Base-by-base conservation (phyloP, 2,329 filamentous ascomycete species). In the Botrytis medusae region DNA sequence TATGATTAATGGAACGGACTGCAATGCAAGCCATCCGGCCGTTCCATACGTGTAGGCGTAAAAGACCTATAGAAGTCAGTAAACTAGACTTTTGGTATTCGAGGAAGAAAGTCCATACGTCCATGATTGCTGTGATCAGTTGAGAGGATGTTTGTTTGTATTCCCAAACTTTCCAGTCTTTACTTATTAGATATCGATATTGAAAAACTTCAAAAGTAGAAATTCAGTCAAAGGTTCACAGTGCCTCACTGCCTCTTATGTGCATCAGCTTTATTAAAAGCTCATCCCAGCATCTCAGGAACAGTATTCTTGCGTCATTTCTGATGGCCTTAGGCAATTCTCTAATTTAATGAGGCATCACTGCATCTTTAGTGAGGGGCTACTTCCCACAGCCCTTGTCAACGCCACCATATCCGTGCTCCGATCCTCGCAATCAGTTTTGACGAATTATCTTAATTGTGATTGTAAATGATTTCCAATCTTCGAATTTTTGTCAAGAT, bases 11-110 rank as follows among this genome's bases (percentile, higher is more conserved):
- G 83, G 81, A 80, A 83, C 80, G 22, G 84, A 84, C 80, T 87
- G 85, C 1, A 87, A 81, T 65, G 82, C 82, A 32, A 81, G 74
- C 85, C 85, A 87, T 77, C 82, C 85, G 63, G 87, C 82, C 72
- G 86, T 87, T 65, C 84, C 84, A 80, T 86, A 84, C 77, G 83
- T 86, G 79, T 87, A 89, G 22, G 83, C 79, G 72, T 86, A 84
- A 76, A 87, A 82, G 73, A 85, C 83, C 86, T 88, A 40, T n/a
- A 20, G 5, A 20, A 25, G 63, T 72, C 25, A 72, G 44, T 69
- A 29, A 20, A 48, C 9, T 16, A 40, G 0, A 9, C 20, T 10
- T 8, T 18, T 20, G 14, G n/a, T 29, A 12, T 51, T 32, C 34
- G 4, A 48, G 40, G n/a, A 29, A 20, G 20, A 32, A 22, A 18